Evolutionary conservation across 2,329 filamentous ascomycete species (phyloP).

Genomic region (Lecanicillium sp.): DNA sequence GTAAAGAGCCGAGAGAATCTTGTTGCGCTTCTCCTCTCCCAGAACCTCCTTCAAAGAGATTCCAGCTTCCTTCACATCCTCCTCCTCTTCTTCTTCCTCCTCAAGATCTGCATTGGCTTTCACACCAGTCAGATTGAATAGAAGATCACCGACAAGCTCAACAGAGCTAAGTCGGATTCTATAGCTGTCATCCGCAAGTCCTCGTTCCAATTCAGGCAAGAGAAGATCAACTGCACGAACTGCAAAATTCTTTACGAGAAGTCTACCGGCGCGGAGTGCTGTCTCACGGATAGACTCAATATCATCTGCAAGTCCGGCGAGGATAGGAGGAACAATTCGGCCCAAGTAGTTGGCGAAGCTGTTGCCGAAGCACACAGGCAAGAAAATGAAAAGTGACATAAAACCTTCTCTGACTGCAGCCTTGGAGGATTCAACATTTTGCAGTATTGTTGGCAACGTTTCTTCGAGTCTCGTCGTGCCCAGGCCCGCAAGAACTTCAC

Average conservation of each 20-base stretch:
- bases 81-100: conserved; percentile 61
- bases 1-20: conserved; percentile 92
- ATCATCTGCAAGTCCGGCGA: conserved; percentile 90
- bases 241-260: conserved; percentile 97
- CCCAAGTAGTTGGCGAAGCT: conserved; percentile 94
- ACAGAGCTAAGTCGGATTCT: conserved; percentile 97
- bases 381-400: conserved; percentile 99
- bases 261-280: conserved; percentile 83
- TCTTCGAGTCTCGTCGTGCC: conserved; percentile 91
- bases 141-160: conserved; percentile 88
- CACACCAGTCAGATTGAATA: conserved; percentile 97
- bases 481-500: conserved; percentile 89
- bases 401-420: conserved; percentile 90
- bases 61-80: conserved; percentile 73
- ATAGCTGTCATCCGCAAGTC: conserved; percentile 94
- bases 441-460: conserved; percentile 88
- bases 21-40: conserved; percentile 93
- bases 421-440: conserved; percentile 90
- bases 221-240: conserved; percentile 89
- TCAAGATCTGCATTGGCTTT: conserved; percentile 69
- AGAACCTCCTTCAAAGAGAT: conserved; percentile 90
- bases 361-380: conserved; percentile 98
- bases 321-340: conserved; percentile 90
- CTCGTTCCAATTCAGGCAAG: conserved; percentile 88
- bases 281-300: conserved; percentile 95